A percentile compares a stretch with the other conserved stretches of the same genome.
Evolutionary conservation across 2,329 filamentous ascomycete species (phyloP).

Genomic region (Chaetomiaceae sp.): DNA sequence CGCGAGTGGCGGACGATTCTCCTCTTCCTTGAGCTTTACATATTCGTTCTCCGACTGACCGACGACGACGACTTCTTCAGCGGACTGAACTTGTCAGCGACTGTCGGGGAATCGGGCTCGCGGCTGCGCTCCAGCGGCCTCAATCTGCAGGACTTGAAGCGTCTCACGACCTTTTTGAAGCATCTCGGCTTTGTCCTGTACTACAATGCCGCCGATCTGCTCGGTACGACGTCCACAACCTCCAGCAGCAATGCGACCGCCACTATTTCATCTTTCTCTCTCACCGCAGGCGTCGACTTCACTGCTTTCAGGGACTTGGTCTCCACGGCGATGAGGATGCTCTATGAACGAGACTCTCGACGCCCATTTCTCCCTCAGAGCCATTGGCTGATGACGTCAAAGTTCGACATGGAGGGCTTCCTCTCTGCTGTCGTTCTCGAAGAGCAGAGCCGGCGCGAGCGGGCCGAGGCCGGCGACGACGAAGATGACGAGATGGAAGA

Average conservation of each 20-base stretch:
- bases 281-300: conserved; percentile 66
- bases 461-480: conserved; percentile 55
- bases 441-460: conserved; percentile 71
- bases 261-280: conserved; percentile 32
- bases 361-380: conserved; percentile 75
- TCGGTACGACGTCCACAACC: conserved; percentile 22
- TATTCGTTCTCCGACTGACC: conserved; percentile 85
- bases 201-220: conserved; percentile 68
- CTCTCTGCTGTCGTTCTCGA: conserved; percentile 82
- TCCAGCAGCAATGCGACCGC: conserved; percentile 2
- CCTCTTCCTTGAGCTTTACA: conserved; percentile 90
- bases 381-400: conserved; percentile 90
- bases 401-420: conserved; percentile 85
- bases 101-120: conserved; percentile 40
- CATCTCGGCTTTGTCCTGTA: conserved; percentile 86
- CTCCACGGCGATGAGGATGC: conserved; percentile 75
- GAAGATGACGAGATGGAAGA: conserved; percentile 35
- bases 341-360: conserved; percentile 90
- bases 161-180: conserved; percentile 79
- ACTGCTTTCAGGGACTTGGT: conserved; percentile 75
- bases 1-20: conserved; percentile 86
- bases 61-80: conserved; percentile 95
- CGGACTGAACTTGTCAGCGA: conserved; percentile 41
- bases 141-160: conserved; percentile 64
- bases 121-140: conserved; percentile 62